Percentiles rank a stretch among this genome's conserved stretches.
Evolutionary conservation across 148 eudicot species (phyloP).

Genomic region (Tetragonia tetragonoides): DNA sequence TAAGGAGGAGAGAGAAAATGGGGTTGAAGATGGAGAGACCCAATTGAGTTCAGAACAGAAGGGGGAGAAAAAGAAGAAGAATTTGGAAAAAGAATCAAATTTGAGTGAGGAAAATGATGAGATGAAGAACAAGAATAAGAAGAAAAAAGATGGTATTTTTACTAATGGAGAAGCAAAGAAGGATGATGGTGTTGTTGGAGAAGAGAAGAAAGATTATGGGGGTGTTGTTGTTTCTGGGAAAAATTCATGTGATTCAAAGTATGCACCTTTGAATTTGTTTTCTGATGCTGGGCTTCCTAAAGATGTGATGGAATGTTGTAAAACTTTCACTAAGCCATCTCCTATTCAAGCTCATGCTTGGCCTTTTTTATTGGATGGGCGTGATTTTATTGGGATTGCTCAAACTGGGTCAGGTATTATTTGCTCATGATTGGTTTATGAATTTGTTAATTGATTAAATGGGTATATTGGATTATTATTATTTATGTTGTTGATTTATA

Average conservation of each 20-base stretch:
- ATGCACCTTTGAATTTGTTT: slow-evolving; percentile 52
- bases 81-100: slow-evolving; percentile 26
- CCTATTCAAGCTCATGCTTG: slow-evolving; percentile 96
- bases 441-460: background rate
- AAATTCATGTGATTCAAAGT: slow-evolving; percentile 48
- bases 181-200: slow-evolving; percentile 20
- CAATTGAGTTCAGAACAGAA: background rate
- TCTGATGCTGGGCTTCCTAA: slow-evolving; percentile 54
- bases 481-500: background rate
- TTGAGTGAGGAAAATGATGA: slow-evolving; percentile 23
- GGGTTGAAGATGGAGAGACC: slow-evolving; percentile 21
- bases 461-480: background rate
- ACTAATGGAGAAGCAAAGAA: slow-evolving; percentile 19
- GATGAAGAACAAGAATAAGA: slow-evolving; percentile 18
- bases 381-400: slow-evolving; percentile 95
- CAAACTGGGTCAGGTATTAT: slow-evolving; percentile 90
- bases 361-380: slow-evolving; percentile 75
- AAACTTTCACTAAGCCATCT: slow-evolving; percentile 74
- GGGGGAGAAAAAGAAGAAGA: slow-evolving; percentile 32
- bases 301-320: slow-evolving; percentile 74
- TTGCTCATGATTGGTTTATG: background rate
- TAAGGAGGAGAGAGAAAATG: slow-evolving; percentile 22
- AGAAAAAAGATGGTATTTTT: slow-evolving; percentile 10
- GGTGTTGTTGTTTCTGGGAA: slow-evolving; percentile 84
- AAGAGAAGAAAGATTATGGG: slow-evolving; percentile 42